Evolutionary conservation across 164 flowering plant genomes (phyloP).

Genomic region (Dillenia suffruticosa): DNA sequence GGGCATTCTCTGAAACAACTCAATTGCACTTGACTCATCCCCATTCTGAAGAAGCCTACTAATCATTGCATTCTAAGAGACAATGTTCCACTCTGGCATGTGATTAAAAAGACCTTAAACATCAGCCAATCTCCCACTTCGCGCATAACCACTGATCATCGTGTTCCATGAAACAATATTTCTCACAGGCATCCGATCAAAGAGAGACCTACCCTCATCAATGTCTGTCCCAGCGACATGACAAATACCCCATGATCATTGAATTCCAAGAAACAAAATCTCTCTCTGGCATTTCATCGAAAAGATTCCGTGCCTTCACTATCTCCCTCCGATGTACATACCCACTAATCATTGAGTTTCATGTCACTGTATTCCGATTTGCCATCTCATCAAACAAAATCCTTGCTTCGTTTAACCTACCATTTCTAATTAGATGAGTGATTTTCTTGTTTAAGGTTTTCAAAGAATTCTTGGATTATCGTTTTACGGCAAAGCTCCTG

Average conservation of each 20-base stretch:
- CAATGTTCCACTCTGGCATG: conserved; percentile 41
- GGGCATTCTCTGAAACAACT: conserved; percentile 36
- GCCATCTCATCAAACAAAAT: conserved; percentile 8
- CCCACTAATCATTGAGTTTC: conserved; percentile 26
- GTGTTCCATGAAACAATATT: conserved; percentile 47
- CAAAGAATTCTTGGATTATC: background rate
- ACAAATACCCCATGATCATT: conserved; percentile 25
- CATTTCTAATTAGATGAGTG: conserved; percentile 13
- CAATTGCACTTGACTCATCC: conserved; percentile 27
- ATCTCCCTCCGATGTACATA: conserved; percentile 18
- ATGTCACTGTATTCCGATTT: conserved; percentile 17
- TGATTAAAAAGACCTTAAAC: conserved; percentile 25
- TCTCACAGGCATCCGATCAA: conserved; percentile 38
- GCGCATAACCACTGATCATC: conserved; percentile 48
- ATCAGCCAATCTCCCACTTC: conserved; percentile 32
- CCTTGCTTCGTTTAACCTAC: conserved; percentile 17
- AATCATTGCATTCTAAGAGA: conserved; percentile 48
- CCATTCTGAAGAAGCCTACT: conserved; percentile 43
- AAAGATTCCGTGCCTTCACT: conserved; percentile 18
- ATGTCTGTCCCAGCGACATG: conserved; percentile 22
- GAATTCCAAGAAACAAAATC: conserved; percentile 28
- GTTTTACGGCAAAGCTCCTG: background rate
- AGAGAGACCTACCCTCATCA: conserved; percentile 33
- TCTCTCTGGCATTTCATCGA: conserved; percentile 24
- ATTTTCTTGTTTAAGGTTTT: conserved; percentile 14